Evolutionary conservation across 164 flowering plant genomes (phyloP).

Genomic region (grape (Vitis vinifera)): DNA sequence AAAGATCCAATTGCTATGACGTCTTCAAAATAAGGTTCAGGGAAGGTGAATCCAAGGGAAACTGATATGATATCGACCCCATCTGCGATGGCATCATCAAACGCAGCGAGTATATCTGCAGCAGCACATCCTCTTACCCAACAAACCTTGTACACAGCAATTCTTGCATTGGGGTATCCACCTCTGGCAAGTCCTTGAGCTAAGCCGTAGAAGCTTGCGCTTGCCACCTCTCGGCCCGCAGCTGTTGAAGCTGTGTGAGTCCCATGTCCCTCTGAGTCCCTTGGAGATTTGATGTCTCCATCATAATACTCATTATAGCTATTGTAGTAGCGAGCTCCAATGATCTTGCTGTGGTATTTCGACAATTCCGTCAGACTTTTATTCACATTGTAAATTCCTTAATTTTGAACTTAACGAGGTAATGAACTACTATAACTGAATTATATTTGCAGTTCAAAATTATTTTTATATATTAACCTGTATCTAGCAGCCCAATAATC

Average conservation of each 20-base stretch:
- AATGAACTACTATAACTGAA: no score
- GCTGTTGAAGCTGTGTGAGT: constrained; percentile 38
- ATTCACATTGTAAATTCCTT: no score
- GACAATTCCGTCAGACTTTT: neutral
- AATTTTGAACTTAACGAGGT: no score
- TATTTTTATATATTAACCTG: constrained; percentile 20
- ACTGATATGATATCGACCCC: constrained; percentile 30
- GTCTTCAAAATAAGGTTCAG: neutral
- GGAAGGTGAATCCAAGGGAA: constrained; percentile 5
- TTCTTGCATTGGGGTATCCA: constrained; percentile 31
- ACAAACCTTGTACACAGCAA: constrained; percentile 44
- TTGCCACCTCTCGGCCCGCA: constrained; percentile 28
- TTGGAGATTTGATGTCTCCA: constrained; percentile 19
- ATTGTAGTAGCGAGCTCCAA: constrained; percentile 38
- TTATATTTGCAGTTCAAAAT: no score
- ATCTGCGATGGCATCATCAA: constrained; percentile 45
- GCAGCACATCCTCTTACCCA: constrained; percentile 22
- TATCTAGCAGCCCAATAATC: constrained; percentile 42
- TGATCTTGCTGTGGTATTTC: constrained; percentile 28
- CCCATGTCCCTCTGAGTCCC: constrained; percentile 40
- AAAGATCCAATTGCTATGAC: constrained; percentile 22
- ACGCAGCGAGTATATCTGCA: constrained; percentile 32
- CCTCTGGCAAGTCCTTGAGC: constrained; percentile 40
- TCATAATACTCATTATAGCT: neutral
- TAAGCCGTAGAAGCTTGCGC: constrained; percentile 30